phyloP scores from a whole-genome alignment of 2,329 filamentous ascomycete species.

The Phialophora chinensis region DNA sequence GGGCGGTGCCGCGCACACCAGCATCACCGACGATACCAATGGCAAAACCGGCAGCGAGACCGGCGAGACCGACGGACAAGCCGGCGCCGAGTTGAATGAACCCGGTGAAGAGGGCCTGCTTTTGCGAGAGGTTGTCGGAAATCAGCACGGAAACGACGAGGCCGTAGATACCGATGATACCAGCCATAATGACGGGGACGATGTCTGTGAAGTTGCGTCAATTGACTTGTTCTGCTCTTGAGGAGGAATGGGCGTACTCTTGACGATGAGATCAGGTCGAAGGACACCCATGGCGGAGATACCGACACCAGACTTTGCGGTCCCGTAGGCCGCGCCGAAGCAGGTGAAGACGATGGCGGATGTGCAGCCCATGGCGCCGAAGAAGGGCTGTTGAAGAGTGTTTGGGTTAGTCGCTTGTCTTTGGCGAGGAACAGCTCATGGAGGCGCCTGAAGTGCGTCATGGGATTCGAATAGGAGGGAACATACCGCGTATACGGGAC shows the following conservation, averaged over 20 bases:
- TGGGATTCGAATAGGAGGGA: constrained; percentile 21
- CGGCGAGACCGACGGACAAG: constrained; percentile 79
- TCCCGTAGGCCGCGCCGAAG: constrained; percentile 96
- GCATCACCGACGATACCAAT: constrained; percentile 78
- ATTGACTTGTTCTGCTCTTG: constrained; percentile 8
- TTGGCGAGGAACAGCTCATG: not conserved
- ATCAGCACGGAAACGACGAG: constrained; percentile 87
- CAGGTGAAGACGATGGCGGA: constrained; percentile 95
- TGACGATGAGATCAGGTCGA: constrained; percentile 96
- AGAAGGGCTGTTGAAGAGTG: constrained; percentile 72
- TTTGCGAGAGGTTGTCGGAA: constrained; percentile 76
- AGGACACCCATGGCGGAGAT: constrained; percentile 98
- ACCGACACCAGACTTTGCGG: constrained; percentile 98
- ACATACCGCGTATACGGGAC: constrained; percentile 98
- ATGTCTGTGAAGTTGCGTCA: constrained; percentile 25
- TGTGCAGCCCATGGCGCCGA: constrained; percentile 96
- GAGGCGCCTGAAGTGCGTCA: constrained; percentile 9
- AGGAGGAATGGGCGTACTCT: constrained; percentile 71
- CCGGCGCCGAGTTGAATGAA: constrained; percentile 87
- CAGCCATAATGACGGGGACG: constrained; percentile 81
- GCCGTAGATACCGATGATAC: constrained; percentile 99
- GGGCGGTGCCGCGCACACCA: constrained; percentile 59
- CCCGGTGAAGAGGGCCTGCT: constrained; percentile 75
- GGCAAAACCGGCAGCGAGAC: constrained; percentile 81
- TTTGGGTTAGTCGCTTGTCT: constrained; percentile 38